Evolutionary conservation across 768 basidiomycete genomes (phyloP).

Genomic region (Hericium rajendrae): DNA sequence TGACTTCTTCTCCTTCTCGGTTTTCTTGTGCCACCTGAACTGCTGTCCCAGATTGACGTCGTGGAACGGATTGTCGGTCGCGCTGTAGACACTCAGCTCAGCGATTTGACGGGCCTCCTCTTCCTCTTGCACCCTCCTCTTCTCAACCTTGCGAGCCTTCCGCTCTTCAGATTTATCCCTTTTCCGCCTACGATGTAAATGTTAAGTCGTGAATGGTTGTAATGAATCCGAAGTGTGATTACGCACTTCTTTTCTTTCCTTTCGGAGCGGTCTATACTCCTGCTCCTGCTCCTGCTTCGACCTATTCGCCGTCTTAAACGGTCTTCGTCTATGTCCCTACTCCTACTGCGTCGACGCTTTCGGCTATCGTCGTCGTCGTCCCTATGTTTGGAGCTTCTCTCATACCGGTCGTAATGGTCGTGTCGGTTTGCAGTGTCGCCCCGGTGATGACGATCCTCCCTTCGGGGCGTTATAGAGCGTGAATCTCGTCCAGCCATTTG

Average conservation of each 20-base stretch:
- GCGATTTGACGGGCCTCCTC: conserved; percentile 90
- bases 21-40: conserved; percentile 99
- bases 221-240: conserved; percentile 13
- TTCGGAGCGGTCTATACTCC: conserved; percentile 15
- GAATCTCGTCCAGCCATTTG: conserved; percentile 3
- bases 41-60: conserved; percentile 94
- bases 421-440: too few species aligned
- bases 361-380: conserved; percentile 2
- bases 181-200: conserved; percentile 47
- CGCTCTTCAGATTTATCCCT: conserved; percentile 84
- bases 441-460: neutral
- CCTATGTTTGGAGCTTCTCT: neutral
- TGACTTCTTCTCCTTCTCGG: conserved; percentile 87
- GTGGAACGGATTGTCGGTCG: conserved; percentile 96
- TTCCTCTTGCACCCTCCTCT: conserved; percentile 71
- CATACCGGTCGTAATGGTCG: neutral
- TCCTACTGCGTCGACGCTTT: conserved; percentile 1
- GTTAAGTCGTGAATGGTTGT: neutral
- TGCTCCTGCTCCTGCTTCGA: conserved; percentile 22
- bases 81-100: conserved; percentile 93
- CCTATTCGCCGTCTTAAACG: conserved; percentile 17
- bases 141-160: conserved; percentile 78
- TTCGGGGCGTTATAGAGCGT: conserved; percentile 8
- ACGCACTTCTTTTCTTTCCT: conserved; percentile 28
- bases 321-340: conserved; percentile 14